Conservation (phyloP, 257 asterid genomes). For the Ocimum tenuiflorum region DNA sequence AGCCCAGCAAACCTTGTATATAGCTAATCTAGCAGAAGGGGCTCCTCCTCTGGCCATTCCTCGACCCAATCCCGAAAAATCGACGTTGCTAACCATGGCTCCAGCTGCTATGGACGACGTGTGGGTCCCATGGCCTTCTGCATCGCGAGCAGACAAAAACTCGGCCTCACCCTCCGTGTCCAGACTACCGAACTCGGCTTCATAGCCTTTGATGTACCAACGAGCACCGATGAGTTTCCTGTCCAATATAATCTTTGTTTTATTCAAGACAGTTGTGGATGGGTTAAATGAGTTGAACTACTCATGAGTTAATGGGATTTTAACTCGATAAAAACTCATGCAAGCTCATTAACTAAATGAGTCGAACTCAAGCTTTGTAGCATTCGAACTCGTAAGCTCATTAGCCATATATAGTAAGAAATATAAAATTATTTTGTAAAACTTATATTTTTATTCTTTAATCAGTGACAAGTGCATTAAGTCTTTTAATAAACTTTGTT, state of each 20-base stretch:
- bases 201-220: conserved; percentile 30
- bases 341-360: no score
- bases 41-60: conserved; percentile 37
- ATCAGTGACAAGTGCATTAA: no score
- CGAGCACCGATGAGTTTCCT: conserved; percentile 41
- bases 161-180: conserved; percentile 17
- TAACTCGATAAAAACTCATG: no score
- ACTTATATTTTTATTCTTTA: no score
- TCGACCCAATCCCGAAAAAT: conserved; percentile 23
- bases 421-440: no score
- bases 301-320: no score
- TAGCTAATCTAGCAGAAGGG: conserved; percentile 30
- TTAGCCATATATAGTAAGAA: no score
- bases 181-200: conserved; percentile 29
- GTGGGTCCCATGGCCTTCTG: conserved; percentile 42
- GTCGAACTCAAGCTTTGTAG: no score
- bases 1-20: conserved; percentile 41
- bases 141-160: conserved; percentile 33
- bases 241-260: background rate
- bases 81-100: conserved; percentile 16
- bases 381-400: no score
- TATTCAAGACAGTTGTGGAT: no score
- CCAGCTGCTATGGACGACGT: conserved; percentile 34
- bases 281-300: no score
- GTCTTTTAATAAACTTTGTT: no score